Evolutionary conservation across 352 stramenopile species (phyloP), one percentile per base, ranked within the genome.

Genomic region (Pythium guiyangense): DNA sequence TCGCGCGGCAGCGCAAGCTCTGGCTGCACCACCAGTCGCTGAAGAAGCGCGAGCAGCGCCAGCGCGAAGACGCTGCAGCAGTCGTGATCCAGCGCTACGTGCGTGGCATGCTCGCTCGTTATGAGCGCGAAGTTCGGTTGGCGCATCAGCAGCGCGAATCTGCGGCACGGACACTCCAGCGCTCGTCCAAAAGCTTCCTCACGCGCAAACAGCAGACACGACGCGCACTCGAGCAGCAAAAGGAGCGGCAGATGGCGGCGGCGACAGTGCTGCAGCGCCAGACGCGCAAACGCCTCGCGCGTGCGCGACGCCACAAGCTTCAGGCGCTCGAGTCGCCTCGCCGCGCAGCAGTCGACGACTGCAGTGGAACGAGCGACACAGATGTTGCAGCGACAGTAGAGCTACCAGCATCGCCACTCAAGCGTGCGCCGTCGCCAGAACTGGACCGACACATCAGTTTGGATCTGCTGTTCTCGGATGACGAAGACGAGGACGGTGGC

Each of bases 381-480:
- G 25, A 54, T 35, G 43, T 20, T 31, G 18, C 14, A 8, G 42
- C 22, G 2, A 6, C 37, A 25, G 10, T 35, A 17, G 22, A 34
- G 15, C n/a, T 27, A 15, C n/a, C 20, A 20, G 22, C 27, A 17
- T 46, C 42, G 25, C 14, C 14, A 29, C 31, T 35, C 35, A 47
- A 45, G 20, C 26, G 6, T 27, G 0, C 50, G 18, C 27, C 14
- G 31, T 39, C 40, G 20, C 34, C 25, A 10, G 27, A 49, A 9
- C 31, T 64, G 8, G 25, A 3, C 2, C 44, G 58, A 40, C 45
- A 51, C 43, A 54, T 84, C 42, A 85, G 77, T 52, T 64, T 87
- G 20, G 77, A 87, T 31, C 56, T 87, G 46, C 63, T 87, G 26
- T 84, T 87, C 52, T 84, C 77, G 2, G 73, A 82, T 29, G 29